Evolutionary conservation across 192 early-diverging fungal genomes (phyloP), one percentile per base, ranked within the genome.

Genomic region (Gaertneriomyces semiglobifer): DNA sequence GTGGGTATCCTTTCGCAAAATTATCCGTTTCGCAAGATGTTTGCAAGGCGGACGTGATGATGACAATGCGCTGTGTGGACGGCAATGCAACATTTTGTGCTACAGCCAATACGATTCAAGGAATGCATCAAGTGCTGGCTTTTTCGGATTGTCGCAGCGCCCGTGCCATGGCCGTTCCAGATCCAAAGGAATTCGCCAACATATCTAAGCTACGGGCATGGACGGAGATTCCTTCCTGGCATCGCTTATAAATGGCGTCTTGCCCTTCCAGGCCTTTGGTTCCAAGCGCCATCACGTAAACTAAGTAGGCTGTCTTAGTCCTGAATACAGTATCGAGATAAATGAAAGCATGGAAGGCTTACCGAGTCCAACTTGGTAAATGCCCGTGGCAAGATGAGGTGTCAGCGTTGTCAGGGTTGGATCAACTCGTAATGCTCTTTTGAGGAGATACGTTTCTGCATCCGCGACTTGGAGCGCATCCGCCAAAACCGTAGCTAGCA

Each of bases 401-500:
- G 63, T 56, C 7, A 47, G 14, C 12, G 63, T 19, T 5, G 3
- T 41, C 10, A 65, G 63, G 9, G 20, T 10, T 14, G 48, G 51
- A 20, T 55, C 43, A n/a, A 43, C 44, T 12, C 19, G 14, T 14
- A 65, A 33, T 48, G 33, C 63, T 18, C 50, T 19, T 4, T 53
- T 20, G 14, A 65, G 12, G 9, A 65, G n/a, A 25, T 20, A 6
- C 12, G 63, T 18, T 6, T 65, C 44, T 41, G 44, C 48, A 33
- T 65, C 63, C 40, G 63, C 63, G 10, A 65, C 63, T 16, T 19
- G 51, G 51, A 65, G 7, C 9, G 63, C 63, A 52, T 65, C 63
- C 25, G 25, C 16, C 41, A 65, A 16, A 8, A 65, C 50, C 51
- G 51, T 65, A 1, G 5, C 11, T 7, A 55, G 38, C 33, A 65